A percentile compares a stretch with the other conserved stretches of the same genome.
These are phyloP conservation scores for Monilinia laxa DNA, from an alignment of 2,329 filamentous ascomycete species.

Conservation along the genomic window DNA sequence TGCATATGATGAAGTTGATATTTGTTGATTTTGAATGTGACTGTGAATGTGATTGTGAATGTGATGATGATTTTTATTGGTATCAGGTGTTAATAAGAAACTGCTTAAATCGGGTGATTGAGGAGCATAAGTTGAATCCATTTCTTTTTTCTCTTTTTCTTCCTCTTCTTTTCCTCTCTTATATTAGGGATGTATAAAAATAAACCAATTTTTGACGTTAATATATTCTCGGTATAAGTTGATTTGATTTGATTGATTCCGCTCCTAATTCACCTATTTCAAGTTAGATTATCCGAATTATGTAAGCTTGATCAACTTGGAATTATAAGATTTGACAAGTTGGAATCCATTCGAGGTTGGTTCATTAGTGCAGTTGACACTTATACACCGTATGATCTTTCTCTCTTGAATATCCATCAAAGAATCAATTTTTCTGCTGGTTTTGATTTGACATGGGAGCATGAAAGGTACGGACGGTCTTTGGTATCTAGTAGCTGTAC, in stretches of 20 bases:
- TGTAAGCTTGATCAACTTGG: conserved; percentile 34
- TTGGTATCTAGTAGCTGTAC: no score
- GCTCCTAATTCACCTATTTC: no score
- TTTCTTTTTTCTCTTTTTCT: conserved; percentile 16
- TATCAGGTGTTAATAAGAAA: conserved; percentile 35
- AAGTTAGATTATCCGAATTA: conserved; percentile 22
- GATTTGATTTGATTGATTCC: no score
- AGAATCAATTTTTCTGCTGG: no score
- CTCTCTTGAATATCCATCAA: no score
- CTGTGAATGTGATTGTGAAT: conserved; percentile 27
- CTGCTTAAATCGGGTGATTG: conserved; percentile 41
- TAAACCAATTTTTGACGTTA: no score
- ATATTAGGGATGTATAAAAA: background rate
- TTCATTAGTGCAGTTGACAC: no score
- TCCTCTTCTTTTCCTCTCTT: conserved; percentile 6
- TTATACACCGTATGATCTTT: no score
- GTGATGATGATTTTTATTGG: conserved; percentile 28
- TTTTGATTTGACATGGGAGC: no score
- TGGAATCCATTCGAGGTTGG: background rate
- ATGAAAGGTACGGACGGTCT: no score
- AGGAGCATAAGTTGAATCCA: conserved; percentile 40
- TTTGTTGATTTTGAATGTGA: conserved; percentile 27
- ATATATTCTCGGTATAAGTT: no score
- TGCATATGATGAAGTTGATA: conserved; percentile 28
- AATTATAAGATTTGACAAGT: background rate